Evolutionary conservation across 1,284 basidiomycete species (phyloP).

Genomic region (Sutorius eximius): DNA sequence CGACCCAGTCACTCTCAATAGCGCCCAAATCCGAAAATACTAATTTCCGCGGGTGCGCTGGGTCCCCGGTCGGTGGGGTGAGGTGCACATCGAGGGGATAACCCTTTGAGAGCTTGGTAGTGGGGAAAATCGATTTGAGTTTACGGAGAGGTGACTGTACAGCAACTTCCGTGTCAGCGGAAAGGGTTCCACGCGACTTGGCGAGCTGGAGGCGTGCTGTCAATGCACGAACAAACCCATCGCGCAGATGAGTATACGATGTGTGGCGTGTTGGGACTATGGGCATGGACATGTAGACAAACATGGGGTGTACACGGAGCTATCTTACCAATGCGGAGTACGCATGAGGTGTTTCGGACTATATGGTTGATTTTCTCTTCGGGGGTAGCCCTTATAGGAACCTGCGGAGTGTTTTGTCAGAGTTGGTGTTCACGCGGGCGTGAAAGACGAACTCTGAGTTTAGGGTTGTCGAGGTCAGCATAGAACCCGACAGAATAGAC

Average conservation of each 20-base stretch:
- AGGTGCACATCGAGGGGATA: slow-evolving; percentile 68
- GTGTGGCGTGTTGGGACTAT: slow-evolving; percentile 81
- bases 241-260: slow-evolving; percentile 79
- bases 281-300: neutral
- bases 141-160: slow-evolving; percentile 65
- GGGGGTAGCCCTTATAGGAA: slow-evolving; percentile 48
- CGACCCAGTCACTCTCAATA: slow-evolving; percentile 72
- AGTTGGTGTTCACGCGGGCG: neutral
- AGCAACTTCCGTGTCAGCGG: slow-evolving; percentile 55
- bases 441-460: slow-evolving; percentile 49
- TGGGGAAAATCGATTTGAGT: slow-evolving; percentile 76
- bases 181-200: slow-evolving; percentile 50
- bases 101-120: slow-evolving; percentile 62
- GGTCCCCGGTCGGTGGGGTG: slow-evolving; percentile 47
- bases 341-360: slow-evolving; percentile 65
- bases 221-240: slow-evolving; percentile 81
- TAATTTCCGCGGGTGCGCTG: slow-evolving; percentile 50
- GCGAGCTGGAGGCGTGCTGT: slow-evolving; percentile 62
- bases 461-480: slow-evolving; percentile 67
- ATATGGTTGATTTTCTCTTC: slow-evolving; percentile 74
- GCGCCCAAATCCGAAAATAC: slow-evolving; percentile 72
- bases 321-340: slow-evolving; percentile 68
- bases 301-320: neutral
- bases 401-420: slow-evolving; percentile 28
- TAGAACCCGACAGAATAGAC: slow-evolving; percentile 90